Base-by-base conservation (phyloP, 2,329 filamentous ascomycete species). In the Apiospora hydei region DNA sequence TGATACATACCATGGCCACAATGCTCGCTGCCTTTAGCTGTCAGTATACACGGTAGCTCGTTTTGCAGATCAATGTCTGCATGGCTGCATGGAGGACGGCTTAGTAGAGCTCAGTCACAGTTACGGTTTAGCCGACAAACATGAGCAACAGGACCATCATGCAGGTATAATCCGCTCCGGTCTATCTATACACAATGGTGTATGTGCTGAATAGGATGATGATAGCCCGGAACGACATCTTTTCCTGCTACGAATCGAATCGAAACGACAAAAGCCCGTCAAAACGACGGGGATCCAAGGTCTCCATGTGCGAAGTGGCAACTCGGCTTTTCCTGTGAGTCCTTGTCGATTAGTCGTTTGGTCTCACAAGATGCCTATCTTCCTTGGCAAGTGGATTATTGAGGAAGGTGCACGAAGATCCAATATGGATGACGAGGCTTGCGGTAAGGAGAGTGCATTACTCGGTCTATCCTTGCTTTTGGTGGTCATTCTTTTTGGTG, bases 311-410 rank as follows among this genome's bases (percentile, higher is more conserved):
- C 18, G 16, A n/a, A 41, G 10, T 64, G 30, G 30, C 30, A 21
- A 18, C 30, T 38, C 57, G 57, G 34, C 49, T 26, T 24, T 24
- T 51, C n/a, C n/a, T 51, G 10, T 26, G 34, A 64, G 57, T n/a
- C 26, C 3, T 30, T 30, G 26, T 30, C 26, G 5, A 13, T 34
- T 34, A 34, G 26, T 34, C 30, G 34, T 13, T 41, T 7, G n/a
- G 57, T 64, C 57, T 64, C 57, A 64, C 57, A 64, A 64, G 57
- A 64, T 24, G 57, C 18, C 18, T 41, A 64, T 64, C 57, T 64
- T 30, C 41, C 57, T 64, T 64, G 57, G 57, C 57, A 64, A 41
- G 57, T 64, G 57, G 57, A 24, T 64, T 64, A 64, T 64, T n/a
- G 30, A 64, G 57, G 18, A 64, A 41, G 21, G 7, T 64, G 57